These are phyloP conservation scores for Blumeria hordei DNA, from an alignment of 2,329 filamentous ascomycete genomes.

Conservation along the genomic window DNA sequence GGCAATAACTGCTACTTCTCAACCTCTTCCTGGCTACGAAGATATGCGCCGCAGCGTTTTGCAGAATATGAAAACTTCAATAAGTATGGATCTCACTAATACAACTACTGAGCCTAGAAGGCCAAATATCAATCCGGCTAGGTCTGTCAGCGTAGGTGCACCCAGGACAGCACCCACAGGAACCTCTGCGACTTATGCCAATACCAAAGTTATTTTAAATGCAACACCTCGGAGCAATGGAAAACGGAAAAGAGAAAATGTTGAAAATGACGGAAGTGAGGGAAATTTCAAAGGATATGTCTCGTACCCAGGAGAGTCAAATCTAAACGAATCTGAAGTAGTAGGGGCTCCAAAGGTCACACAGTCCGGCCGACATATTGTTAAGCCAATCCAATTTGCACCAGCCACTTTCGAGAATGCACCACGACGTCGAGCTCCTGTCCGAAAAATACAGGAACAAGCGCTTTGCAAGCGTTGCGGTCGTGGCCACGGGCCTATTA, in stretches of 20 bases:
- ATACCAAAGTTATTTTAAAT: background rate
- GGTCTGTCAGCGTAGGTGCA: conserved; percentile 5
- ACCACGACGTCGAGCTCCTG: conserved; percentile 17
- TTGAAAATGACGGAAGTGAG: conserved; percentile 11
- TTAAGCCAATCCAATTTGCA: conserved; percentile 38
- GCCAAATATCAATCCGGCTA: conserved; percentile 4
- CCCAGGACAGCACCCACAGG: conserved; percentile 8
- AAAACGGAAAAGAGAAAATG: conserved; percentile 14
- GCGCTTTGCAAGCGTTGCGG: conserved; percentile 49
- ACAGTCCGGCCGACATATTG: conserved; percentile 50
- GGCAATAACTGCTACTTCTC: conserved; percentile 11
- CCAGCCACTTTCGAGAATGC: conserved; percentile 25
- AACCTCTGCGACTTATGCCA: conserved; percentile 6
- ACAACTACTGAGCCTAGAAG: conserved; percentile 7
- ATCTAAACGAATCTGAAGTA: conserved; percentile 16
- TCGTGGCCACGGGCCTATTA: conserved; percentile 43
- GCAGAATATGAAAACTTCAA: conserved; percentile 15
- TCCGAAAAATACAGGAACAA: conserved; percentile 34
- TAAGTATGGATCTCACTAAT: conserved; percentile 14
- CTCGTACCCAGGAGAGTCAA: conserved; percentile 16
- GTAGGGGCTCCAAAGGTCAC: conserved; percentile 36
- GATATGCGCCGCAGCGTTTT: conserved; percentile 16
- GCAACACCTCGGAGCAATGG: conserved; percentile 7
- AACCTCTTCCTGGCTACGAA: conserved; percentile 12
- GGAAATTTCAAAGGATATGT: conserved; percentile 6